A percentile compares a stretch with the other conserved stretches of the same genome.
These are phyloP conservation scores for Camellia granthamiana DNA, from an alignment of 148 eudicot species.

Conservation along the genomic window DNA sequence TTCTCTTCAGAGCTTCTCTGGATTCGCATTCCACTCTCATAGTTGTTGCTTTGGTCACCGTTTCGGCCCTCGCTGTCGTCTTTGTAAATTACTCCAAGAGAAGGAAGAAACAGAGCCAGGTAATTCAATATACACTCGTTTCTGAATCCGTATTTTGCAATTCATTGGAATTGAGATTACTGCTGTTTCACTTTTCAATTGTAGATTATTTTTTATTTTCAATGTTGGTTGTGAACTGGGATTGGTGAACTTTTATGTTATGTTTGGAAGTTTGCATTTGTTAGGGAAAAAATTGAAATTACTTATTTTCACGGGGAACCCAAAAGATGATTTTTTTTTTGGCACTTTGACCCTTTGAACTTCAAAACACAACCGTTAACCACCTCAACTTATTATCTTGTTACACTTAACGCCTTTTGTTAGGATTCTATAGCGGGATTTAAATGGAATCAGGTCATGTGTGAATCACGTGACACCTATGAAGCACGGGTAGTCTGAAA, in stretches of 20 bases:
- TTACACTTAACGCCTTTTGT: too few species aligned
- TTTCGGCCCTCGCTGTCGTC: conserved; percentile 53
- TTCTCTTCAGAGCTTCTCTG: conserved; percentile 49
- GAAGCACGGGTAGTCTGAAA: too few species aligned
- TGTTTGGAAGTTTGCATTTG: too few species aligned
- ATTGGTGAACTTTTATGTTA: background rate
- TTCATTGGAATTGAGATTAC: background rate
- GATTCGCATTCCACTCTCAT: conserved; percentile 43
- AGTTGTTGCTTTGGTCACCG: conserved; percentile 44
- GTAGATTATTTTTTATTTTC: background rate
- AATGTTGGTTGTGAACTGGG: background rate
- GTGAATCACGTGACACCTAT: too few species aligned
- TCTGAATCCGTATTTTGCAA: background rate
- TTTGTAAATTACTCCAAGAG: conserved; percentile 36
- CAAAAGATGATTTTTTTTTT: too few species aligned
- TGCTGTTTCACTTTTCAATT: background rate
- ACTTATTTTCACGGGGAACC: too few species aligned
- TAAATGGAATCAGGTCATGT: too few species aligned
- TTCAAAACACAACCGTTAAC: too few species aligned
- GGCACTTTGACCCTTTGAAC: too few species aligned
- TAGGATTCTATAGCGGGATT: too few species aligned
- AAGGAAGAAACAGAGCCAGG: conserved; percentile 21
- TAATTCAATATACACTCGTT: background rate
- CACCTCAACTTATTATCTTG: too few species aligned
- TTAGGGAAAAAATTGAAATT: too few species aligned